Evolutionary conservation across 768 basidiomycete species (phyloP).

Genomic region (Tremella yokohamensis): DNA sequence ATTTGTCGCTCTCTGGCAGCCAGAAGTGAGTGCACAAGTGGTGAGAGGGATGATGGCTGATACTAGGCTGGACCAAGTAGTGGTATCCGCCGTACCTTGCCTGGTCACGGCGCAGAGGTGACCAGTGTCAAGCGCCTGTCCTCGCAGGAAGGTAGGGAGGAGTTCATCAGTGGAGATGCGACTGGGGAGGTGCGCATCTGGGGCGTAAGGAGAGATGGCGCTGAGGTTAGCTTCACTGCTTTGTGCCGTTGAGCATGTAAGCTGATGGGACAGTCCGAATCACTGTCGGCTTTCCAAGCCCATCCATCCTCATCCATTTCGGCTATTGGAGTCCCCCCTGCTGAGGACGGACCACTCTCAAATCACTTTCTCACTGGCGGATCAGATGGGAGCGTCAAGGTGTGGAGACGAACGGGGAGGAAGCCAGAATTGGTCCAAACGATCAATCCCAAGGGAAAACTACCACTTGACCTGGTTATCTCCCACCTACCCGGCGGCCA

Average conservation of each 20-base stretch:
- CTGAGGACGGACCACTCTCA: conserved; percentile 2
- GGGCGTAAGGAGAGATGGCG: conserved; percentile 47
- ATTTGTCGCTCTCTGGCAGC: conserved; percentile 62
- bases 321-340: conserved; percentile 57
- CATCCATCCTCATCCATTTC: conserved; percentile 67
- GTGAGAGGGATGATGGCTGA: conserved; percentile 8
- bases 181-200: conserved; percentile 66
- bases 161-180: conserved; percentile 70
- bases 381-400: conserved; percentile 73
- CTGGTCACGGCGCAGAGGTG: conserved; percentile 69
- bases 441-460: conserved; percentile 64
- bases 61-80: conserved; percentile 56
- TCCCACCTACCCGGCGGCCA: conserved; percentile 64
- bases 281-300: conserved; percentile 55
- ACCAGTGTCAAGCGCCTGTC: conserved; percentile 64
- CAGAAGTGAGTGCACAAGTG: conserved; percentile 54
- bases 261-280: conserved; percentile 19
- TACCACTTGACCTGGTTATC: conserved; percentile 69
- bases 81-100: conserved; percentile 67
- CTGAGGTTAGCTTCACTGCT: conserved; percentile 8
- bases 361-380: conserved; percentile 68
- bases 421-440: conserved; percentile 55
- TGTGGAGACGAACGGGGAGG: conserved; percentile 59
- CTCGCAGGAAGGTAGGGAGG: conserved; percentile 29
- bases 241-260: conserved; percentile 24